A percentile compares a stretch with the other conserved stretches of the same genome.
Evolutionary conservation across 805 yeast genomes (phyloP).

Genomic region (Pichia insulana): DNA sequence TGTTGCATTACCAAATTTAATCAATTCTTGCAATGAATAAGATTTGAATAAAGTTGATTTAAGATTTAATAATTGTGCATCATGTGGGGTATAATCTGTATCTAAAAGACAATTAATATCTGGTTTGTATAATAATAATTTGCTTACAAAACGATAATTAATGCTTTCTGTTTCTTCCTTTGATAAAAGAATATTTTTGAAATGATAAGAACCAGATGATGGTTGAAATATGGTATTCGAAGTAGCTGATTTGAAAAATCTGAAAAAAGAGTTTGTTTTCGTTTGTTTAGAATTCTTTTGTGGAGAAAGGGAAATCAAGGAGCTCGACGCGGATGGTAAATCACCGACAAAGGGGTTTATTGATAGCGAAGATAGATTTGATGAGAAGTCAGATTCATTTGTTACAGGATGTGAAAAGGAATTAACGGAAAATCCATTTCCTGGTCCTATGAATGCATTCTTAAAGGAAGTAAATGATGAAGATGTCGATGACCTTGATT

Average conservation of each 20-base stretch:
- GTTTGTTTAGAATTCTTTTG: too few species aligned
- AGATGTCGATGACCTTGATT: conserved; percentile 8
- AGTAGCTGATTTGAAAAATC: too few species aligned
- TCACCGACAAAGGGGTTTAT: background rate
- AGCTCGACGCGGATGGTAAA: too few species aligned
- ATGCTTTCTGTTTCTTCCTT: conserved; percentile 4
- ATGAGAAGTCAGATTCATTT: background rate
- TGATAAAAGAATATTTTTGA: background rate
- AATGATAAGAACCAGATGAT: background rate
- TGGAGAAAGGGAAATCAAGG: too few species aligned
- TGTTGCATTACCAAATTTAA: conserved; percentile 26
- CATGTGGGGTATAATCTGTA: conserved; percentile 5
- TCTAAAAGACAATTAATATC: conserved; percentile 8
- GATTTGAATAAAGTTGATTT: conserved; percentile 9
- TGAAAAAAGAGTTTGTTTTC: too few species aligned
- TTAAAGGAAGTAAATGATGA: background rate
- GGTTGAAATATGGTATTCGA: too few species aligned
- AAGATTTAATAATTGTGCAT: conserved; percentile 4
- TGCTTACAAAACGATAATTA: conserved; percentile 3
- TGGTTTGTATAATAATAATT: conserved; percentile 10
- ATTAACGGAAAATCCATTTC: conserved; percentile 6
- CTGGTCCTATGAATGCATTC: conserved; percentile 5
- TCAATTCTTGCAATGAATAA: conserved; percentile 25
- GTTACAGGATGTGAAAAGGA: background rate
- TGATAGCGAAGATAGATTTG: background rate